A percentile compares a stretch with the other conserved stretches of the same genome.
phyloP scores from a whole-genome alignment of 1,284 basidiomycete species.

The Cystobasidium sp. region DNA sequence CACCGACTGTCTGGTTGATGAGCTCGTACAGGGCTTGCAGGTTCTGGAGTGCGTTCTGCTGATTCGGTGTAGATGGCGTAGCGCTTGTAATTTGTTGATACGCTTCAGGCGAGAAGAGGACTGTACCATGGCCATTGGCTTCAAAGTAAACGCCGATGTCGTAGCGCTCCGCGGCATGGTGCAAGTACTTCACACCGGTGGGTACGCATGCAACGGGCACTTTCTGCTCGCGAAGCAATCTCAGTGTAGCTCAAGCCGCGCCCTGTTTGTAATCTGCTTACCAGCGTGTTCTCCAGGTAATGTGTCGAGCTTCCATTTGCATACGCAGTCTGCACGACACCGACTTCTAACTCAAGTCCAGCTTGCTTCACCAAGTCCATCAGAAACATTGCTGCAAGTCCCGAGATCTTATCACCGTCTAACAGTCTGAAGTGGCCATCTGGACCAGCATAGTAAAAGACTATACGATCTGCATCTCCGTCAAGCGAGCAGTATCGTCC shows the following conservation, averaged over 20 bases:
- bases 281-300: slow-evolving; percentile 72
- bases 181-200: slow-evolving; percentile 97
- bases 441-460: slow-evolving; percentile 89
- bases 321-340: slow-evolving; percentile 98
- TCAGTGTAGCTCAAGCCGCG: slow-evolving; percentile 4
- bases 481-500: slow-evolving; percentile 91
- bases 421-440: slow-evolving; percentile 79
- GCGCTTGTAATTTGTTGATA: slow-evolving; percentile 67
- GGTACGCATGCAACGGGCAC: slow-evolving; percentile 93
- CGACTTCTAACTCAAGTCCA: slow-evolving; percentile 75
- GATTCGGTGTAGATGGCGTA: slow-evolving; percentile 75
- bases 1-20: slow-evolving; percentile 98
- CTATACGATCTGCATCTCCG: slow-evolving; percentile 95
- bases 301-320: slow-evolving; percentile 97
- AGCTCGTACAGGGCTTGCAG: slow-evolving; percentile 76
- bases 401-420: slow-evolving; percentile 98
- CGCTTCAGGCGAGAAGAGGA: slow-evolving; percentile 83
- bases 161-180: slow-evolving; percentile 93
- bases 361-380: slow-evolving; percentile 84
- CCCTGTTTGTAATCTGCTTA: slow-evolving; percentile 57
- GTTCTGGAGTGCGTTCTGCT: slow-evolving; percentile 76
- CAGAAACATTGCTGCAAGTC: slow-evolving; percentile 89
- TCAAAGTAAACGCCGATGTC: slow-evolving; percentile 98
- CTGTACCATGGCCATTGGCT: slow-evolving; percentile 98
- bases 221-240: slow-evolving; percentile 62